Conservation (phyloP, 495 filamentous ascomycete species). For the Aspergillus funiculosus region DNA sequence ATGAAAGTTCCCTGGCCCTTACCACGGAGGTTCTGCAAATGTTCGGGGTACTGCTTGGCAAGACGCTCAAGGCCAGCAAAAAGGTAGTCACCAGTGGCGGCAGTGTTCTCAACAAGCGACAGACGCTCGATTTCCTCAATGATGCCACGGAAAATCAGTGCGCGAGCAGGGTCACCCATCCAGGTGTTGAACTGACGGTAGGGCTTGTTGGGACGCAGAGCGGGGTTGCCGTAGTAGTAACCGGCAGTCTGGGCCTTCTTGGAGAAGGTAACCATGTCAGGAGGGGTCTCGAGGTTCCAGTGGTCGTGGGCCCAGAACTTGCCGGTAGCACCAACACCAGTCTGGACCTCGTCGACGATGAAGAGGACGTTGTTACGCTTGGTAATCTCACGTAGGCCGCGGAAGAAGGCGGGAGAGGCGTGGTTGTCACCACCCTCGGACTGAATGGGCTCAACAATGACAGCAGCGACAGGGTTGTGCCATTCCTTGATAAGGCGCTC, state of each 20-base stretch:
- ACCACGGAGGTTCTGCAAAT: conserved; percentile 85
- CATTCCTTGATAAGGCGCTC: conserved; percentile 80
- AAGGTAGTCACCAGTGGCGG: conserved; percentile 76
- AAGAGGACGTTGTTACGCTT: conserved; percentile 80
- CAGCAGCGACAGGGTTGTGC: conserved; percentile 81
- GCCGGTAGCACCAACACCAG: conserved; percentile 85
- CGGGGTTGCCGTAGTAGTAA: conserved; percentile 87
- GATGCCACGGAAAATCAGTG: conserved; percentile 88
- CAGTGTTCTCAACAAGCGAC: conserved; percentile 75
- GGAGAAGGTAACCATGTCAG: conserved; percentile 97
- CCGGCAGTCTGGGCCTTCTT: conserved; percentile 99
- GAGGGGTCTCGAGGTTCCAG: conserved; percentile 78
- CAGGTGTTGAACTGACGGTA: conserved; percentile 99
- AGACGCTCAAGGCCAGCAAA: conserved; percentile 65
- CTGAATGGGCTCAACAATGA: conserved; percentile 93
- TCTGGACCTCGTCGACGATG: conserved; percentile 98
- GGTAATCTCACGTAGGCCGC: conserved; percentile 76
- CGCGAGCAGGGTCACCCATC: conserved; percentile 96
- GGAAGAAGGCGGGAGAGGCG: conserved; percentile 90
- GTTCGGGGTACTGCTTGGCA: conserved; percentile 66
- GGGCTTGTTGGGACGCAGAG: conserved; percentile 93
- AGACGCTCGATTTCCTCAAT: conserved; percentile 80
- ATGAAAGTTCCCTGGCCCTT: conserved; percentile 96
- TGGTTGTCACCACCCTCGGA: conserved; percentile 99
- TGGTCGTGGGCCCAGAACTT: conserved; percentile 99